Evolutionary conservation across 2,329 filamentous ascomycete genomes (phyloP).

Genomic region (Bipolaris oryzae): DNA sequence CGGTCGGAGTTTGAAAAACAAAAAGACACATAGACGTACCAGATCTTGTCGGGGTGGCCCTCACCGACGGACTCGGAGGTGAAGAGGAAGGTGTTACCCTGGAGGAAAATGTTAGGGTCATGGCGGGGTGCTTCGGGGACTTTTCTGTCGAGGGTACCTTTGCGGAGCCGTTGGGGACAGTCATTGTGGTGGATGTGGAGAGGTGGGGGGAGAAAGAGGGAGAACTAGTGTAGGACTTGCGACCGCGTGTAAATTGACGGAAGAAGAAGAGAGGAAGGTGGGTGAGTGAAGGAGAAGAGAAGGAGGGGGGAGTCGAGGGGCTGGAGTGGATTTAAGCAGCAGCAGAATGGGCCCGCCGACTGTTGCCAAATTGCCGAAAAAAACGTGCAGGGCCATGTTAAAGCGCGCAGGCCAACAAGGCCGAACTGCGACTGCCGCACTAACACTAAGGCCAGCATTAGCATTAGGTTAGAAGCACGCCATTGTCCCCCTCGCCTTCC

Average conservation of each 20-base stretch:
- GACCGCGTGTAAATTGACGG: conserved; percentile 35
- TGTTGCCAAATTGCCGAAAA: conserved; percentile 34
- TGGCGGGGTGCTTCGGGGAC: conserved; percentile 14
- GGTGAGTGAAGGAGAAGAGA: conserved; percentile 15
- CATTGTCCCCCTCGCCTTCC: conserved; percentile 11
- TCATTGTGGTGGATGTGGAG: conserved; percentile 29
- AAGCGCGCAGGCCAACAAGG: conserved; percentile 10
- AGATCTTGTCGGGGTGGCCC: conserved; percentile 91
- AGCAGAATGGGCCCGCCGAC: conserved; percentile 20
- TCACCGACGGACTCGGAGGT: conserved; percentile 60
- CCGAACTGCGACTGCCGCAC: conserved; percentile 3
- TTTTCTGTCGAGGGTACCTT: conserved; percentile 30
- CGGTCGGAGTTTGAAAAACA: conserved; percentile 5
- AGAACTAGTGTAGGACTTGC: conserved; percentile 48
- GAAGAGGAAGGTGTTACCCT: conserved; percentile 53
- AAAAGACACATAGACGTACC: conserved; percentile 52
- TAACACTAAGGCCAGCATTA: background rate
- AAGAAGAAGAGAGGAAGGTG: conserved; percentile 17
- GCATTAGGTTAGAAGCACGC: conserved; percentile 16
- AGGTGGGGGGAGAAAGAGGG: conserved; percentile 21
- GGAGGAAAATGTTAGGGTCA: conserved; percentile 23
- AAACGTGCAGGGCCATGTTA: conserved; percentile 27
- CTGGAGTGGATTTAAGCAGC: conserved; percentile 41
- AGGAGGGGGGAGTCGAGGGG: conserved; percentile 26
- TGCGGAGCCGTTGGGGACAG: conserved; percentile 34